Base-by-base conservation (phyloP, 208 protist species). In the Leptomonas pyrrhocoris region DNA sequence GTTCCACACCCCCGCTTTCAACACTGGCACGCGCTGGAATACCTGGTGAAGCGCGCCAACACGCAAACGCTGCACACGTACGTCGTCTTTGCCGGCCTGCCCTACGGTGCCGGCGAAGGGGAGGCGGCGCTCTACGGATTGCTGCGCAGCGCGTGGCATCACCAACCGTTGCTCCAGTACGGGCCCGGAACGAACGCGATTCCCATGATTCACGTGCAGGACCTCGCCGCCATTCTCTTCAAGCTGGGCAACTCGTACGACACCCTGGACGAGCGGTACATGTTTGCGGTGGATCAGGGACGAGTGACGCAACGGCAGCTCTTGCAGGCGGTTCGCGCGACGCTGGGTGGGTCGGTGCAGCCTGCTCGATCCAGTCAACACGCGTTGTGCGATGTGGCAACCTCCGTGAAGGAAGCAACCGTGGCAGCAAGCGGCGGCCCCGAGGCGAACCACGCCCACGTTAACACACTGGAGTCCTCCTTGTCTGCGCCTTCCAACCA, bases 161-260 rank as follows among this genome's bases (percentile, higher is more conserved):
- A 94, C 53, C 57, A 81, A 23, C 48, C 56, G 18, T 59, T 98
- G 19, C 84, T 79, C 19, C 77, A 88, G 36, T 95, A 94, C 65
- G 88, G 94, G 13, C 54, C 80, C 57, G 95, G 95, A 27, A 70
- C 77, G 40, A 98, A 98, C 69, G 68, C 83, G 28, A 71, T 98
- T 28, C 93, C 96, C 16, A 95, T 94, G 72, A 97, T 98, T 50
- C 95, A 98, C 76, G 89, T 98, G 4, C 72, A 91, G 45, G 96
- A 98, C 74, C 77, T 98, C 18, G 86, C 92, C 21, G 73, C 68
- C 3, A 84, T 96, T 21, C 69, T 94, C 19, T 90, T 79, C 56
- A 74, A 88, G 53, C 66, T 97, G 19, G 88, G 86, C n/a, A 81
- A 83, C 28, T 67, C 81, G 18, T 90, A 94, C 55, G 83, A 91